These are phyloP conservation scores for Fallopia convolvulus DNA, from an alignment of 148 eudicot genomes.

Conservation along the genomic window DNA sequence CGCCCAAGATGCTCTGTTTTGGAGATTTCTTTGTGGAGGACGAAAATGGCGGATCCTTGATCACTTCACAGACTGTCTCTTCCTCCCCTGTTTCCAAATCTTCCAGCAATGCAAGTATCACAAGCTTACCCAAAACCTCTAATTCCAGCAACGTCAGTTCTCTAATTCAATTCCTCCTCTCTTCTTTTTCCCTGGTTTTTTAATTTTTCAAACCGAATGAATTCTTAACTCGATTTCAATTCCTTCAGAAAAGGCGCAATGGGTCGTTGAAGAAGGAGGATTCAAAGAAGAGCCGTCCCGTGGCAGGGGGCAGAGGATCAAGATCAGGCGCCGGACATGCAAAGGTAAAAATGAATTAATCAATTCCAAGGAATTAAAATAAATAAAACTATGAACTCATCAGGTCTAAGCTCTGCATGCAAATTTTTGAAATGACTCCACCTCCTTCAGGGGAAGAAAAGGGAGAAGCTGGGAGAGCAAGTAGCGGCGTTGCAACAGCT, in stretches of 20 bases:
- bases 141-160: constrained; percentile 2
- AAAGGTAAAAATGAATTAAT: neutral
- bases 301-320: neutral
- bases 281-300: neutral
- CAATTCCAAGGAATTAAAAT: neutral
- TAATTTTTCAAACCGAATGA: neutral
- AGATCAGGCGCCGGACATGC: neutral
- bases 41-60: neutral
- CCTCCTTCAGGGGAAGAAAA: constrained; percentile 11
- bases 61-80: neutral
- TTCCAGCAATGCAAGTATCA: constrained; percentile 8
- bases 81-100: constrained; percentile 6
- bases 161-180: constrained; percentile 5
- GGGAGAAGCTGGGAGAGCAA: constrained; percentile 36
- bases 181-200: neutral
- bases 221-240: neutral
- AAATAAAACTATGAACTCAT: no score
- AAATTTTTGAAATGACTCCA: neutral
- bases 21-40: constrained; percentile 19
- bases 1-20: constrained; percentile 38
- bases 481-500: constrained; percentile 30
- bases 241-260: constrained; percentile 24
- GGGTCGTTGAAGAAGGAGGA: constrained; percentile 21
- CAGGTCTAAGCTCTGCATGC: neutral
- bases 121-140: neutral